Percentiles rank a stretch among this genome's conserved stretches.
Conservation (phyloP, 495 filamentous ascomycete genomes). For the Penicillium bialowiezense region DNA sequence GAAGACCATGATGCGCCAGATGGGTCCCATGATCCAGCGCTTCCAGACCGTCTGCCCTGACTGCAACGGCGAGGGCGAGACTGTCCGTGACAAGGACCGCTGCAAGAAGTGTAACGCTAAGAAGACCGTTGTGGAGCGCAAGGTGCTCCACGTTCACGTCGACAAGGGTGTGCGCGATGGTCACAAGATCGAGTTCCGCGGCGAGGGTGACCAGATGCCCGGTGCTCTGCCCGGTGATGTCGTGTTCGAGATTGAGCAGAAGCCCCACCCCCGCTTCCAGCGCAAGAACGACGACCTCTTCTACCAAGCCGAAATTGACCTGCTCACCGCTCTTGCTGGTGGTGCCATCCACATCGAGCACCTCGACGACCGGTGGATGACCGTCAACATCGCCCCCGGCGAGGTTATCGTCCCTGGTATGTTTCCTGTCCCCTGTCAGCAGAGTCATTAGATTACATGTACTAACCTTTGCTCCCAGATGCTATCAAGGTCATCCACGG, state of each 20-base stretch:
- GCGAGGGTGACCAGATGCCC: constrained; percentile 95
- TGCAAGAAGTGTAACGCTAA: constrained; percentile 94
- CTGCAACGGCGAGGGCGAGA: constrained; percentile 95
- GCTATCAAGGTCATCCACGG: constrained; percentile 91
- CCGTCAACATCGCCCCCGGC: constrained; percentile 82
- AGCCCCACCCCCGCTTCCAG: constrained; percentile 92
- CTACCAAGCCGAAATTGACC: constrained; percentile 92
- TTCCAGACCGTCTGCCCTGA: constrained; percentile 99
- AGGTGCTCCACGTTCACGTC: constrained; percentile 97
- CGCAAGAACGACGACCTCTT: constrained; percentile 95
- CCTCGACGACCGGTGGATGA: constrained; percentile 94
- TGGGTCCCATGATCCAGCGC: constrained; percentile 99
- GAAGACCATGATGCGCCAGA: constrained; percentile 99
- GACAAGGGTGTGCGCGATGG: constrained; percentile 91
- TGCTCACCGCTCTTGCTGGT: constrained; percentile 91
- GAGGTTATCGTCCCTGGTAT: constrained; percentile 92
- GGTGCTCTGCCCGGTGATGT: constrained; percentile 92
- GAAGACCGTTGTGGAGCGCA: constrained; percentile 96
- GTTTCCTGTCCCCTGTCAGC: constrained; percentile 24
- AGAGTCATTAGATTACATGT: neutral
- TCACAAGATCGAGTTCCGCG: constrained; percentile 92
- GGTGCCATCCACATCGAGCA: constrained; percentile 90
- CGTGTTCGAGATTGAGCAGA: constrained; percentile 96
- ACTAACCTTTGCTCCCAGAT: constrained; percentile 49
- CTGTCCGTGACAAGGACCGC: constrained; percentile 89